Evolutionary conservation across 495 filamentous ascomycete species (phyloP).

Genomic region (Staphylotrichum longicolle): DNA sequence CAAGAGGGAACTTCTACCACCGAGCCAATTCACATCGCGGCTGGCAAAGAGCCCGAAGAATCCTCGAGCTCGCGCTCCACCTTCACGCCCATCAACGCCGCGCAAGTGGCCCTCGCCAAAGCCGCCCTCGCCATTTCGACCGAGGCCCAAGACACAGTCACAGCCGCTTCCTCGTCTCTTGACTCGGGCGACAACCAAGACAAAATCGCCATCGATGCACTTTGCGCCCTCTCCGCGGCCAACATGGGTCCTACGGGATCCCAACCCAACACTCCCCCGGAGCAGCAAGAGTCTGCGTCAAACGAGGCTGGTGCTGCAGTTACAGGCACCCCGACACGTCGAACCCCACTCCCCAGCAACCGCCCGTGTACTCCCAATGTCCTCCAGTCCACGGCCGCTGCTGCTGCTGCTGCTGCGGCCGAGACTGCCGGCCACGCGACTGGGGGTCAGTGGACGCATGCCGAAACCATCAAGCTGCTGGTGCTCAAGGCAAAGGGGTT

Average conservation of each 20-base stretch:
- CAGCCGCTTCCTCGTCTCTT: too few species aligned
- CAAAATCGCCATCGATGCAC: not conserved
- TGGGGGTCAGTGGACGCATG: not conserved
- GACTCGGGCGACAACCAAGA: not conserved
- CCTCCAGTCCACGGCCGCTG: not conserved
- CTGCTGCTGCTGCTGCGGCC: not conserved
- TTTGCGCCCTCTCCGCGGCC: too few species aligned
- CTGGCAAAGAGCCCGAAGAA: too few species aligned
- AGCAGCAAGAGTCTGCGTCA: too few species aligned
- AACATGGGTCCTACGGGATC: too few species aligned
- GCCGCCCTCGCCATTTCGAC: not conserved
- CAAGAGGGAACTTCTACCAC: not conserved
- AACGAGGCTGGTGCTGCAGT: too few species aligned
- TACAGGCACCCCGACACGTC: not conserved
- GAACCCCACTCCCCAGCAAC: not conserved
- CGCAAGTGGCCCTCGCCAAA: not conserved
- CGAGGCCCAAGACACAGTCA: not conserved
- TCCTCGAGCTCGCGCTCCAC: too few species aligned
- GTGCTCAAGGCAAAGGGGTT: not conserved
- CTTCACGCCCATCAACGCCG: slow-evolving; percentile 1
- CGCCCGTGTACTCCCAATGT: not conserved
- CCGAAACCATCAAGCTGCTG: not conserved
- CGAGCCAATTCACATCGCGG: too few species aligned
- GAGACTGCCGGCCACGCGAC: not conserved
- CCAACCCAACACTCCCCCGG: too few species aligned